A percentile compares a stretch with the other conserved stretches of the same genome.
These are phyloP conservation scores for Asterochloris sp. DNA, from an alignment of 139 green algal genomes.

Conservation along the genomic window DNA sequence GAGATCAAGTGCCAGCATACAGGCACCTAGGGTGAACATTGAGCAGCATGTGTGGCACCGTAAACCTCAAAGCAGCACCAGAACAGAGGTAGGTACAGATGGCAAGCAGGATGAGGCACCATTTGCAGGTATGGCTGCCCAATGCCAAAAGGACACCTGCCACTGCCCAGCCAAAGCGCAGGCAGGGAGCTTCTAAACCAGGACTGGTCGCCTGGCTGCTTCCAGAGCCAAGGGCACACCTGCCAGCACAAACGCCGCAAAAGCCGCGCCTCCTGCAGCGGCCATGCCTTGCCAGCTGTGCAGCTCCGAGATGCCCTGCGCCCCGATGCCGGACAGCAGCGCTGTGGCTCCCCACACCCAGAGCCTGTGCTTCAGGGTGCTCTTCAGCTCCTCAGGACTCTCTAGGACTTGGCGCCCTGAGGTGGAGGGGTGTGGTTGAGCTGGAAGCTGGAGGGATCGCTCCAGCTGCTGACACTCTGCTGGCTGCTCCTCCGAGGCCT, in stretches of 20 bases:
- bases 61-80: no score
- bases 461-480: no score
- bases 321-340: neutral
- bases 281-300: neutral
- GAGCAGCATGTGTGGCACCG: no score
- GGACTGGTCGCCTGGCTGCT: no score
- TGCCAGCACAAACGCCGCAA: conserved; percentile 8
- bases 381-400: neutral
- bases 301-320: conserved; percentile 1
- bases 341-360: conserved; percentile 2
- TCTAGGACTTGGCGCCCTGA: neutral
- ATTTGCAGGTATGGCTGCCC: neutral
- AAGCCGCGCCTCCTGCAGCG: neutral
- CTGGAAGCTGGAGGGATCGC: no score
- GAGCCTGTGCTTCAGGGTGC: neutral
- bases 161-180: no score
- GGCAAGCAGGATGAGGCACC: neutral
- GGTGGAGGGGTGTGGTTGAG: neutral
- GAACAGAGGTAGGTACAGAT: neutral
- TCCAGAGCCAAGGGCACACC: neutral
- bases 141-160: no score
- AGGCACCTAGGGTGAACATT: no score
- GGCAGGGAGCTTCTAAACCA: no score
- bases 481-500: no score
- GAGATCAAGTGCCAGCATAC: no score